Evolutionary conservation across 768 basidiomycete genomes (phyloP).

Genomic region (Amanita pallidorosea): DNA sequence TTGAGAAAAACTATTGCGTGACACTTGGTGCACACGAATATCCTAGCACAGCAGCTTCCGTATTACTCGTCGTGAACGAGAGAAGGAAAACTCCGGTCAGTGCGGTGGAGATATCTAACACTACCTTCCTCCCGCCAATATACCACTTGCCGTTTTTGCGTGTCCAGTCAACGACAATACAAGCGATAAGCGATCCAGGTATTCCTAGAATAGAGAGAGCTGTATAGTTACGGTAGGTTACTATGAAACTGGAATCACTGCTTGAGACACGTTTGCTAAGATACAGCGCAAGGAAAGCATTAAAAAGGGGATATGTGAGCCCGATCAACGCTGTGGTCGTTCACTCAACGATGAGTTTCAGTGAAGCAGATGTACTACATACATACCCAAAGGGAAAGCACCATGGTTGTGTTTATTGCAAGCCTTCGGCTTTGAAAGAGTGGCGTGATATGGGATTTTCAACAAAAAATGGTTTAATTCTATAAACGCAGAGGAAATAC

Average conservation of each 20-base stretch:
- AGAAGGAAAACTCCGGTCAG: constrained; percentile 39
- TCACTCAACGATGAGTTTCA: background rate
- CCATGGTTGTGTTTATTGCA: constrained; percentile 34
- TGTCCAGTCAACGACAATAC: constrained; percentile 33
- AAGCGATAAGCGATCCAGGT: constrained; percentile 37
- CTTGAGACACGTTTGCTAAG: constrained; percentile 23
- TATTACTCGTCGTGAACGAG: constrained; percentile 38
- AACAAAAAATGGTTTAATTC: too few species aligned
- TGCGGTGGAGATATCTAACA: constrained; percentile 33
- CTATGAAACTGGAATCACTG: constrained; percentile 10
- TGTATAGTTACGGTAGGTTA: constrained; percentile 37
- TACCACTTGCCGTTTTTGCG: constrained; percentile 14
- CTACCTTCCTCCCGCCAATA: constrained; percentile 29
- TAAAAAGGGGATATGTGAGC: constrained; percentile 44
- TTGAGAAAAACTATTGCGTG: constrained; percentile 23
- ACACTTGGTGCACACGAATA: constrained; percentile 33
- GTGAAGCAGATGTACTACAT: constrained; percentile 7
- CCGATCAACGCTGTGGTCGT: constrained; percentile 19
- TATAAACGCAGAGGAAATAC: background rate
- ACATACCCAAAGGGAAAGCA: constrained; percentile 41
- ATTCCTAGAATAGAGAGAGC: constrained; percentile 37
- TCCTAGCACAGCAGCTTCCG: constrained; percentile 26
- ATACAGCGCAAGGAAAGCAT: constrained; percentile 39
- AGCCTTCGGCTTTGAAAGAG: constrained; percentile 35
- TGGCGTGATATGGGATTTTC: constrained; percentile 38